A percentile compares a stretch with the other conserved stretches of the same genome.
These are phyloP conservation scores for Silene vulgaris DNA, from an alignment of 179 eudicot genomes.

Conservation along the genomic window DNA sequence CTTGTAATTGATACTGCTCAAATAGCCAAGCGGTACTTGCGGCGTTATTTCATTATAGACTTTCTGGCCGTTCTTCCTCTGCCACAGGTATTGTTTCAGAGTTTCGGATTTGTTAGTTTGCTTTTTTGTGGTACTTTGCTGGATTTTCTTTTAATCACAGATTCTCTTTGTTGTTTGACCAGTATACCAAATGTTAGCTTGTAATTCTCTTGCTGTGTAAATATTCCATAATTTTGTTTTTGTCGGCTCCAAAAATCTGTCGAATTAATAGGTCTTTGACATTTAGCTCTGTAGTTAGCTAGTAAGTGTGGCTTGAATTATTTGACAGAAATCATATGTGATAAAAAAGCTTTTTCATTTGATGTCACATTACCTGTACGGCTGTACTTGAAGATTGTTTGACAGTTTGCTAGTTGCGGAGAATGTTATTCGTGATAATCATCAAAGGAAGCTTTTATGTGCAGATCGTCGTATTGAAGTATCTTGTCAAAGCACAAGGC, in stretches of 20 bases:
- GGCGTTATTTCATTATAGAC: conserved; percentile 44
- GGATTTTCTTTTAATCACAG: neutral
- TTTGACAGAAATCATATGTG: neutral
- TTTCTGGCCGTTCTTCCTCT: conserved; percentile 46
- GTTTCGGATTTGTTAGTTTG: neutral
- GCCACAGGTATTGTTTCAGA: conserved; percentile 38
- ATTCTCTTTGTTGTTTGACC: too few relatives aligned
- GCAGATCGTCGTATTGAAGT: conserved; percentile 45
- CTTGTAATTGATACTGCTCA: conserved; percentile 45
- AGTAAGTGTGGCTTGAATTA: neutral
- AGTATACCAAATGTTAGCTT: too few relatives aligned
- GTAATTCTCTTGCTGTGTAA: too few relatives aligned
- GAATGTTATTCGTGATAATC: neutral
- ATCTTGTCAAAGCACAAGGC: conserved; percentile 33
- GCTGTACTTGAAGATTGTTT: neutral
- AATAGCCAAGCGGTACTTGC: conserved; percentile 43
- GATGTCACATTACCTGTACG: neutral
- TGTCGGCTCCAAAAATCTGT: neutral
- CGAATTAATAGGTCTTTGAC: neutral
- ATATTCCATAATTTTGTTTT: too few relatives aligned
- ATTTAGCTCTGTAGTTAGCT: neutral
- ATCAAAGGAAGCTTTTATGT: neutral
- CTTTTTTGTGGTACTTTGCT: neutral
- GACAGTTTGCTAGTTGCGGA: neutral
- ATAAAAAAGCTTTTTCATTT: neutral